Evolutionary conservation across 1,139 yeast species (phyloP), one percentile per base, ranked within the genome.

Genomic region (Hemisphaericaspora xylanilytica): DNA sequence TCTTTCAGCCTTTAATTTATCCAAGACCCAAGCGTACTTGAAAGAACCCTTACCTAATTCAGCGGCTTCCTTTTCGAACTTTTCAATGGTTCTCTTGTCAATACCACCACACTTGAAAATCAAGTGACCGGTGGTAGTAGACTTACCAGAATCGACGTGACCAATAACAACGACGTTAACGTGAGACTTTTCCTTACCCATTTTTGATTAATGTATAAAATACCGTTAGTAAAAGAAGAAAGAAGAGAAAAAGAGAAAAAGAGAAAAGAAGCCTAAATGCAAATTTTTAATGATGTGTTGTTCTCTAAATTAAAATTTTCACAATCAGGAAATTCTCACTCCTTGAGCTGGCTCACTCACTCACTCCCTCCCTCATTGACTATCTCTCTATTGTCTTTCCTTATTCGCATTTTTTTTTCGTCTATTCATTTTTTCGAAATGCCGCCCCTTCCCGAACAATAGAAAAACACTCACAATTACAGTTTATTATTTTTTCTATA

Each of bases 131-230:
- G 97, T 89, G 75, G 96, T 87, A 70, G 96, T 88, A 56, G 96
- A 88, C 78, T 88, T 88, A 80, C 60, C 57, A 43, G 96, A 88
- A 79, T 88, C 96, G 96, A 88, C 96, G 94, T 89, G 97, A 76
- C 97, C 97, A 74, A 90, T 90, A 72, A 90, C 97, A 75, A 90
- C 97, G 78, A 90, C 92, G 95, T 90, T 90, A 77, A 90, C 85
- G 87, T 90, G 97, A 76, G 80, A 68, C 85, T 88, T 89, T 69
- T 84, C 96, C 76, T 87, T 87, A 81, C 96, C 92, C 90, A 61
- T 61, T 42, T n/a, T 42, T 52, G 43, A 31, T 43, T 45, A 35
- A 26, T 40, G 32, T 31, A 25, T 43, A 27, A 27, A 41, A 30
- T 27, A 27, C 29, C 32, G 39, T 36, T 15, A 35, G 17, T 16